phyloP scores from a whole-genome alignment of 2,329 filamentous ascomycete species.

The Thyridium curvatum region DNA sequence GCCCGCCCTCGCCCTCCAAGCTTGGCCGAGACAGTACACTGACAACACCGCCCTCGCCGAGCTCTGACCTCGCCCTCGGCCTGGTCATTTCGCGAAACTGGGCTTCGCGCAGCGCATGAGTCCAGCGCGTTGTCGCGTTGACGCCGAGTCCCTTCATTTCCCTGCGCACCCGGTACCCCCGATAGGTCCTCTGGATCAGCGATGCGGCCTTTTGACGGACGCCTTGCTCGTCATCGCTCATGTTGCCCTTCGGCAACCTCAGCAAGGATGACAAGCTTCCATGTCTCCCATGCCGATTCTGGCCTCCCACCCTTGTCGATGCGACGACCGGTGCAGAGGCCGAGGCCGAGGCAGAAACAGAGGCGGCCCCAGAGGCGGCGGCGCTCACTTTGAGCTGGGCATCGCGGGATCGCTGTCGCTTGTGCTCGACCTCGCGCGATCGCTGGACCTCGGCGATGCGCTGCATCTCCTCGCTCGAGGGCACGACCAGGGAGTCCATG shows the following conservation, averaged over 20 bases:
- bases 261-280: conserved; percentile 1
- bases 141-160: conserved; percentile 64
- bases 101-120: conserved; percentile 56
- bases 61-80: conserved; percentile 29
- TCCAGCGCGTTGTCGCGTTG: conserved; percentile 65
- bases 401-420: conserved; percentile 28
- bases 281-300: conserved; percentile 3
- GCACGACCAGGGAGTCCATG: conserved; percentile 42
- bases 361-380: conserved; percentile 8
- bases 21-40: conserved; percentile 5
- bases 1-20: conserved; percentile 8
- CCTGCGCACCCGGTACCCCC: conserved; percentile 67
- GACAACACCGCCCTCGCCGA: conserved; percentile 11
- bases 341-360: conserved; percentile 14
- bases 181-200: conserved; percentile 65
- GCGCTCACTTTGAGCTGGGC: conserved; percentile 27
- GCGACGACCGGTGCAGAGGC: neutral
- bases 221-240: conserved; percentile 13
- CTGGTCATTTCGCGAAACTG: conserved; percentile 45
- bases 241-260: conserved; percentile 9
- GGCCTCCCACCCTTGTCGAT: neutral
- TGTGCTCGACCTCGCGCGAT: conserved; percentile 35
- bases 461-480: conserved; percentile 38
- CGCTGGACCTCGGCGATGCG: conserved; percentile 44
- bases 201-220: conserved; percentile 37